phyloP scores from a whole-genome alignment of 2,329 filamentous ascomycete species.

The Plectosphaerella plurivora region DNA sequence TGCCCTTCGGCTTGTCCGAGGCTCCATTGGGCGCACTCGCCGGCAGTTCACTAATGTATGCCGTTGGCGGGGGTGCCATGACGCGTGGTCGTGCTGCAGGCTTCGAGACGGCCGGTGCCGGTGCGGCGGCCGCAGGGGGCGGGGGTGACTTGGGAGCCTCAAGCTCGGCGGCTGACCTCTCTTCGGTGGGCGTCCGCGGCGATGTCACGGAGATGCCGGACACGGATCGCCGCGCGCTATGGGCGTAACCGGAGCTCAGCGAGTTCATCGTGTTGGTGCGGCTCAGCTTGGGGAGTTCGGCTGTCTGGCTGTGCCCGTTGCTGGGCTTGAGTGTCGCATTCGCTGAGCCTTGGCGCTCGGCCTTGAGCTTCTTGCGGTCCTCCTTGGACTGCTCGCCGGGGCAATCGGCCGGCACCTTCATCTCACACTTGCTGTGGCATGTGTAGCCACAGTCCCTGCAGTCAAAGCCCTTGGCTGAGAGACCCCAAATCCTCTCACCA shows the following conservation, averaged over 20 bases:
- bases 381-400: slow-evolving; percentile 93
- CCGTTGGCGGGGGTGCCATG: slow-evolving; percentile 79
- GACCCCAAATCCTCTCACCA: slow-evolving; percentile 92
- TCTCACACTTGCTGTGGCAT: slow-evolving; percentile 97
- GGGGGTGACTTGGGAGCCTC: slow-evolving; percentile 26
- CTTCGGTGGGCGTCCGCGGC: slow-evolving; percentile 46
- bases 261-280: slow-evolving; percentile 88
- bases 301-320: slow-evolving; percentile 34
- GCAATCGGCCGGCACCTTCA: slow-evolving; percentile 96
- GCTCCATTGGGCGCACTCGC: slow-evolving; percentile 43
- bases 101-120: slow-evolving; percentile 16
- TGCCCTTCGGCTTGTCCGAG: slow-evolving; percentile 62
- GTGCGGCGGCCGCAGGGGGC: slow-evolving; percentile 23
- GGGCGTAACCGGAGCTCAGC: slow-evolving; percentile 80
- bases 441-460: slow-evolving; percentile 97
- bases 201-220: slow-evolving; percentile 51
- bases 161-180: slow-evolving; percentile 18
- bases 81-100: slow-evolving; percentile 57
- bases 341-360: slow-evolving; percentile 75
- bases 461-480: slow-evolving; percentile 94
- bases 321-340: slow-evolving; percentile 52
- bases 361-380: slow-evolving; percentile 90
- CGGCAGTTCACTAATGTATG: slow-evolving; percentile 70
- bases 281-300: slow-evolving; percentile 63
- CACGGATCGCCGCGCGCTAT: slow-evolving; percentile 71